phyloP scores from a whole-genome alignment of 2,329 filamentous ascomycete genomes.

The Xylariaceae sp. region DNA sequence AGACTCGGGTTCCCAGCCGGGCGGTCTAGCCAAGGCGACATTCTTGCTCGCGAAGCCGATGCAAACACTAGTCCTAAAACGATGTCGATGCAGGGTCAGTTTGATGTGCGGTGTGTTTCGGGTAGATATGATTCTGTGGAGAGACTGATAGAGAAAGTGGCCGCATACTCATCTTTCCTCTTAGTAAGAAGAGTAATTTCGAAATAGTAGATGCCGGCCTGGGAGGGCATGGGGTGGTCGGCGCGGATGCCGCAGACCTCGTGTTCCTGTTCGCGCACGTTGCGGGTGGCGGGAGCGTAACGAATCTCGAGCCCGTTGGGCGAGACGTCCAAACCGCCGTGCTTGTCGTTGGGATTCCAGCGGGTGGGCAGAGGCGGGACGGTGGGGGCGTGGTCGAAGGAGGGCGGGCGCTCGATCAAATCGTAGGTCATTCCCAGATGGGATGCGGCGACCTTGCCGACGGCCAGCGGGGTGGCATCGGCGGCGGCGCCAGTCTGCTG shows the following conservation, averaged over 20 bases:
- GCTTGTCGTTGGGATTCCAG: constrained; percentile 81
- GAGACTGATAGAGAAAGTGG: not conserved
- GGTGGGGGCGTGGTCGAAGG: constrained; percentile 55
- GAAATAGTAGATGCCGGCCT: constrained; percentile 94
- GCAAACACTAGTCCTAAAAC: constrained; percentile 54
- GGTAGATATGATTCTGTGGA: not conserved
- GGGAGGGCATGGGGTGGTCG: constrained; percentile 80
- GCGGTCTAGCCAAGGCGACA: constrained; percentile 53
- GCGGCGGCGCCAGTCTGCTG: constrained; percentile 34
- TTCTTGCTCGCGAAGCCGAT: constrained; percentile 60
- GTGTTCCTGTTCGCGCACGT: constrained; percentile 53
- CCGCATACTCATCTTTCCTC: constrained; percentile 53
- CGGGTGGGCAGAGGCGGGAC: constrained; percentile 71
- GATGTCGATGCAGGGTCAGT: too few species aligned
- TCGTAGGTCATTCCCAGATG: constrained; percentile 82
- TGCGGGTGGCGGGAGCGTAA: constrained; percentile 45
- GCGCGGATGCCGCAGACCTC: constrained; percentile 82
- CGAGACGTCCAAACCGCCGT: constrained; percentile 68
- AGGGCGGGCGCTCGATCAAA: constrained; percentile 72
- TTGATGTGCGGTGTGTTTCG: constrained; percentile 14
- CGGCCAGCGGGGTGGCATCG: constrained; percentile 42
- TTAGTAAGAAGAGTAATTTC: constrained; percentile 60
- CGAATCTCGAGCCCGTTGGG: constrained; percentile 72
- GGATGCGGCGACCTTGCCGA: constrained; percentile 54
- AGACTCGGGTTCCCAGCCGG: constrained; percentile 66